A percentile compares a stretch with the other conserved stretches of the same genome.
Evolutionary conservation across 2,329 filamentous ascomycete genomes (phyloP).

Genomic region (Curvularia spicifera): DNA sequence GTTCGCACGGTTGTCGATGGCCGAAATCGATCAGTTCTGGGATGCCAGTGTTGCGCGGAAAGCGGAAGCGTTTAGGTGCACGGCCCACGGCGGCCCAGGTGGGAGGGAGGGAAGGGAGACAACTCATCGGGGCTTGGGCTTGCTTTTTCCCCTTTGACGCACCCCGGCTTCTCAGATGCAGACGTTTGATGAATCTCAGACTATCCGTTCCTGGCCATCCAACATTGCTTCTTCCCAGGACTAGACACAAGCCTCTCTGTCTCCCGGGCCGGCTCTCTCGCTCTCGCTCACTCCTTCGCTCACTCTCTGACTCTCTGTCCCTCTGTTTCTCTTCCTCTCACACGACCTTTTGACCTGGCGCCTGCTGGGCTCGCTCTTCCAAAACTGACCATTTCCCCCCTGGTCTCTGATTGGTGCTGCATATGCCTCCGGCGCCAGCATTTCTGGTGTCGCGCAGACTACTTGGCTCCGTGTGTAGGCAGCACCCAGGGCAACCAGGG

Average conservation of each 20-base stretch:
- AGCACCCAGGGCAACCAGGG: conserved; percentile 33
- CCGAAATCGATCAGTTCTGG: conserved; percentile 22
- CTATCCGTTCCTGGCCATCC: conserved; percentile 37
- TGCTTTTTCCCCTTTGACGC: conserved; percentile 38
- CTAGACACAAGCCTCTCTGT: conserved; percentile 37
- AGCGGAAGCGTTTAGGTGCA: conserved; percentile 44
- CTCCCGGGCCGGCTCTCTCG: conserved; percentile 36
- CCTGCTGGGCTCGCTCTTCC: conserved; percentile 44
- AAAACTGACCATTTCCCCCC: conserved; percentile 47
- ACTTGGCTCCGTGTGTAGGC: conserved; percentile 30
- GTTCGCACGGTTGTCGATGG: conserved; percentile 22
- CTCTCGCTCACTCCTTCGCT: neutral
- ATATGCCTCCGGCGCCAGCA: conserved; percentile 38
- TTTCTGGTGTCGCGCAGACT: conserved; percentile 36
- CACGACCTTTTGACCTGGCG: conserved; percentile 36
- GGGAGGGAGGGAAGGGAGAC: conserved; percentile 15
- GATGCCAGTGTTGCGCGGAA: conserved; percentile 38
- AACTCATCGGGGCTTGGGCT: conserved; percentile 30
- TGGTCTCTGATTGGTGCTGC: conserved; percentile 46
- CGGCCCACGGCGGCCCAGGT: conserved; percentile 30
- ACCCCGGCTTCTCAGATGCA: conserved; percentile 35
- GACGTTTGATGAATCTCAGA: conserved; percentile 40
- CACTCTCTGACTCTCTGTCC: neutral
- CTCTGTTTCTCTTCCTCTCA: conserved; percentile 12
- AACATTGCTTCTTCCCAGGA: conserved; percentile 37